Evolutionary conservation across 257 asterid genomes (phyloP).

Genomic region (Osmanthus fragrans): DNA sequence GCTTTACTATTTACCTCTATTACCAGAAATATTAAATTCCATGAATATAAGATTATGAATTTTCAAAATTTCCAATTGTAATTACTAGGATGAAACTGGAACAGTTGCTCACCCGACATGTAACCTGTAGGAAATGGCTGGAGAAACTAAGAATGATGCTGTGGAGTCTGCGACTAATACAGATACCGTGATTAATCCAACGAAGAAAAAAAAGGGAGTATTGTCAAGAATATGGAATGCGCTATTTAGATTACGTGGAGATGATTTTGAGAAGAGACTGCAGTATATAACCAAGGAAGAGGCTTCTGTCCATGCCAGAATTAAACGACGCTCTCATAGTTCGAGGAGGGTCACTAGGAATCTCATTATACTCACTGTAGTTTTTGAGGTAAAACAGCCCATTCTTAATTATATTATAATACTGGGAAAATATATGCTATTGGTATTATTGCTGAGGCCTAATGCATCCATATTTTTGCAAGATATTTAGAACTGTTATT

Average conservation of each 20-base stretch:
- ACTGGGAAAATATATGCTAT: not conserved
- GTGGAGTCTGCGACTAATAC: slow-evolving; percentile 43
- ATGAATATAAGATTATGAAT: not conserved
- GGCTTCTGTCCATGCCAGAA: slow-evolving; percentile 66
- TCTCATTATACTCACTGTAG: slow-evolving; percentile 57
- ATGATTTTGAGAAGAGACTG: slow-evolving; percentile 90
- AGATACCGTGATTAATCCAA: slow-evolving; percentile 44
- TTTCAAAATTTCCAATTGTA: not conserved
- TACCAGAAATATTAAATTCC: not conserved
- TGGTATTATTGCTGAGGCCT: not conserved
- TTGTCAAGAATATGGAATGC: slow-evolving; percentile 75
- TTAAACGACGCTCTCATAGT: slow-evolving; percentile 61
- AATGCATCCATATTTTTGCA: not conserved
- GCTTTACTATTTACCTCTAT: not conserved
- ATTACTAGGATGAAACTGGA: not conserved
- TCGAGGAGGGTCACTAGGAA: slow-evolving; percentile 61
- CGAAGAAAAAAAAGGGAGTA: slow-evolving; percentile 68
- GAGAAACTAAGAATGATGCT: slow-evolving; percentile 48
- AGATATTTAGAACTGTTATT: not conserved
- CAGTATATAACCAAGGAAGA: slow-evolving; percentile 88
- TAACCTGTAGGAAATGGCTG: slow-evolving; percentile 54
- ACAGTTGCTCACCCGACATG: not conserved
- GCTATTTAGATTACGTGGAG: slow-evolving; percentile 60
- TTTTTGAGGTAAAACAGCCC: slow-evolving; percentile 62
- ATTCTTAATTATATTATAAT: not conserved